Evolutionary conservation across 2,329 filamentous ascomycete genomes (phyloP), one percentile per base, ranked within the genome.

Genomic region (Pleoardoris graminearum): DNA sequence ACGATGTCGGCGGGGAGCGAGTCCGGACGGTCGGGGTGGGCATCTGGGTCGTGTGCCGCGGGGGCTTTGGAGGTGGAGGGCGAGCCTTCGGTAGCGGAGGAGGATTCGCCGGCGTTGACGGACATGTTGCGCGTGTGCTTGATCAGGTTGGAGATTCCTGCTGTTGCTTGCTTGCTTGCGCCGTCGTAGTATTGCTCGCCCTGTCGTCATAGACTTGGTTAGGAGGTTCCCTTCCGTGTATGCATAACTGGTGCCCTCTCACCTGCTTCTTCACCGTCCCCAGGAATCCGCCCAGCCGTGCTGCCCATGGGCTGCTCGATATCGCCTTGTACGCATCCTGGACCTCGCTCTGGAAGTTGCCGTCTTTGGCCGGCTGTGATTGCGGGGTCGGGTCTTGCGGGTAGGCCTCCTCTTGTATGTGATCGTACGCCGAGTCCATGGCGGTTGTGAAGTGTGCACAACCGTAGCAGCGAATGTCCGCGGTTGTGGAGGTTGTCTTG

Each of bases 361-460:
- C 73, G 37, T 77, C 76, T 55, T 78, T 76, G 58, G 80, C 77
- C 30, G 64, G 70, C 32, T 78, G 76, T 59, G 79, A 74, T 60
- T 82, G 79, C 47, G 76, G 72, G 29, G 66, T 55, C 27, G 71
- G 62, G 56, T 83, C 78, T 54, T 79, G 70, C 4, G 77, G 74
- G 22, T 77, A 75, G 62, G 90, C 83, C 72, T 94, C 87, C 78
- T 96, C 91, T 71, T 91, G 87, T 67, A 97, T 96, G 75, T 96
- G 91, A 70, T 99, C 94, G 82, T 97, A 99, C 38, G 92, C 92
- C 69, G 95, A 82, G 83, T 99, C 94, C 94, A 99, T 97, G 47
- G 43, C 58, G 27, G 46, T 47, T 51, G 25, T 21, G 43, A 19
- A 14, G 17, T 12, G 8, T 27, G 6, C 35, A 30, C 21, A 39